Evolutionary conservation across 2,329 filamentous ascomycete genomes (phyloP).

Genomic region (Nakataea oryzae): DNA sequence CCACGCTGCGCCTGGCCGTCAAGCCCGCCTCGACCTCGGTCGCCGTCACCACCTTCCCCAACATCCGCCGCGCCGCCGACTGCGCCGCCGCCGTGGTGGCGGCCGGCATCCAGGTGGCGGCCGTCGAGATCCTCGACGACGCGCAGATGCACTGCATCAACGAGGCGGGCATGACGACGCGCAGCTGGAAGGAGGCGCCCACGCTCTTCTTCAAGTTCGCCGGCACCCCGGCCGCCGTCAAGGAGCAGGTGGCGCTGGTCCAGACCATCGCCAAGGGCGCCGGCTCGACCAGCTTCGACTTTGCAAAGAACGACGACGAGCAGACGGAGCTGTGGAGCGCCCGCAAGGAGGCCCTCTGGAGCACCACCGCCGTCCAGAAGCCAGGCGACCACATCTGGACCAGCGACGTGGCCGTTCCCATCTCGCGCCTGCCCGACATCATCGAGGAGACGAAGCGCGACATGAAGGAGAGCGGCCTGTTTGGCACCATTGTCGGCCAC

Average conservation of each 20-base stretch:
- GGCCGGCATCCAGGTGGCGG: conserved; percentile 73
- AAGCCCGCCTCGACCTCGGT: conserved; percentile 72
- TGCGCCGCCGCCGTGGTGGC: conserved; percentile 75
- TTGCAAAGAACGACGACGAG: conserved; percentile 60
- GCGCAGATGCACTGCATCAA: conserved; percentile 72
- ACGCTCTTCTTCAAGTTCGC: conserved; percentile 81
- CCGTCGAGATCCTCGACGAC: conserved; percentile 88
- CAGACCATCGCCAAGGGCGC: conserved; percentile 49
- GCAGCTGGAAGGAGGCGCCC: conserved; percentile 60
- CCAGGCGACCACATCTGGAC: conserved; percentile 71
- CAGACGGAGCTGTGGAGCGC: conserved; percentile 73
- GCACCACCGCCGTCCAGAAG: conserved; percentile 57
- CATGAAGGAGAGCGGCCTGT: conserved; percentile 61
- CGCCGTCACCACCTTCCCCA: conserved; percentile 53
- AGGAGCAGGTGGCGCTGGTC: conserved; percentile 67
- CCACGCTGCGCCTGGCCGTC: conserved; percentile 75
- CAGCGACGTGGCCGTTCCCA: conserved; percentile 76
- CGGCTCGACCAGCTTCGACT: conserved; percentile 64
- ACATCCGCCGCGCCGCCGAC: conserved; percentile 60
- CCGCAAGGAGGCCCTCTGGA: conserved; percentile 76
- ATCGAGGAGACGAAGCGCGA: conserved; percentile 70
- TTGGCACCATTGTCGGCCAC: conserved; percentile 62
- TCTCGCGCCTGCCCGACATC: conserved; percentile 61
- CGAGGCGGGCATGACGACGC: conserved; percentile 53
- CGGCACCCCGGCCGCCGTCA: conserved; percentile 58